Percentiles rank a stretch among this genome's conserved stretches.
Conservation (phyloP, 371 early-diverging fungal genomes). For the Mucor irregularis region DNA sequence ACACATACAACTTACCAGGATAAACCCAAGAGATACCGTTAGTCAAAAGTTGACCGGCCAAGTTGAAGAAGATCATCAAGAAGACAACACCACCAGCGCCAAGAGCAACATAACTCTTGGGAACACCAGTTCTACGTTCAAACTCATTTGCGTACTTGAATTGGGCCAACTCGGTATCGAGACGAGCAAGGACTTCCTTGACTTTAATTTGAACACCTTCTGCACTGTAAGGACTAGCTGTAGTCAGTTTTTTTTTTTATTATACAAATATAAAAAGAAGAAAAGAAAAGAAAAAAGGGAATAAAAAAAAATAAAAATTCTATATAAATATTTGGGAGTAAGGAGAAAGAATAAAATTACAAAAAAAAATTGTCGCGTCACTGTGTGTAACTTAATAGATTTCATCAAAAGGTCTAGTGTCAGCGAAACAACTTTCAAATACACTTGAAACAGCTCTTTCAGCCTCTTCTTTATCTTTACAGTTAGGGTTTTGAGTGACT, state of each 20-base stretch:
- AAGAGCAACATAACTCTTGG: constrained; percentile 81
- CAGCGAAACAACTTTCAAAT: constrained; percentile 89
- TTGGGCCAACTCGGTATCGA: constrained; percentile 70
- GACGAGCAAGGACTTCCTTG: constrained; percentile 11
- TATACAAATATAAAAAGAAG: background rate
- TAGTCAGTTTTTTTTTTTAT: constrained; percentile 4
- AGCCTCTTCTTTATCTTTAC: constrained; percentile 75
- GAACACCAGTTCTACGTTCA: constrained; percentile 70
- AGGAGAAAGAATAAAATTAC: constrained; percentile 3
- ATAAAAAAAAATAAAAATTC: constrained; percentile 3
- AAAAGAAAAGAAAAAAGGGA: background rate
- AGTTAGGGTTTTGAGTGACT: constrained; percentile 73
- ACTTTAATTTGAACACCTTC: constrained; percentile 14
- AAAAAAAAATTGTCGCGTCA: constrained; percentile 13
- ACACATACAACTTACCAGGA: constrained; percentile 53
- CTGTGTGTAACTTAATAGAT: constrained; percentile 62
- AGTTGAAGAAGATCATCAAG: constrained; percentile 85
- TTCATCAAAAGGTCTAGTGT: constrained; percentile 94
- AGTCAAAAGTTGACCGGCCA: constrained; percentile 78
- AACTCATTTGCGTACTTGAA: constrained; percentile 61
- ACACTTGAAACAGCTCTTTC: constrained; percentile 87
- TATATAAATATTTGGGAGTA: constrained; percentile 3
- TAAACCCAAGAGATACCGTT: constrained; percentile 87
- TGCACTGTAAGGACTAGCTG: constrained; percentile 16
- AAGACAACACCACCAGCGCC: constrained; percentile 62